Conservation (phyloP, 75 land plant genomes). For the Cupressus sempervirens region DNA sequence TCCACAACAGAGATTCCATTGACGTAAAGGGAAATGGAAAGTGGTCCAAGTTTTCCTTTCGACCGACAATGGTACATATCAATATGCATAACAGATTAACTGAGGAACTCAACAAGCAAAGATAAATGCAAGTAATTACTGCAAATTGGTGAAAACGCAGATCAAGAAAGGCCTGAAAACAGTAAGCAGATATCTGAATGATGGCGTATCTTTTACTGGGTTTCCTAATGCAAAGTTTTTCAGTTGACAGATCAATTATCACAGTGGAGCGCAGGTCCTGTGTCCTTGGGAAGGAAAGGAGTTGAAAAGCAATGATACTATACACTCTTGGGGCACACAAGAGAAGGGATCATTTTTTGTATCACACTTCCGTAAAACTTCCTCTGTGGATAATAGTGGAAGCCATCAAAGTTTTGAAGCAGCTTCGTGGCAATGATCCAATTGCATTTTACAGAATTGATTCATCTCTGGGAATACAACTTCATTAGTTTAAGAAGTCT, state of each 20-base stretch:
- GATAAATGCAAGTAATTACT: conserved; percentile 10
- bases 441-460: conserved; percentile 10
- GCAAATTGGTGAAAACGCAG: background rate
- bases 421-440: conserved; percentile 9
- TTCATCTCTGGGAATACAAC: background rate
- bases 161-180: background rate
- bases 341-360: conserved; percentile 11
- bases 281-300: background rate
- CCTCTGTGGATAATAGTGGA: conserved; percentile 5
- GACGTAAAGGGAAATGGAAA: conserved; percentile 1
- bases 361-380: conserved; percentile 15
- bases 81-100: background rate
- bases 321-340: background rate
- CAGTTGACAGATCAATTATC: conserved; percentile 19
- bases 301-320: background rate
- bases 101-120: conserved; percentile 18
- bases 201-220: conserved; percentile 18
- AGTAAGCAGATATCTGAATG: conserved; percentile 20
- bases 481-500: conserved; percentile 10
- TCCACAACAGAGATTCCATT: conserved; percentile 10
- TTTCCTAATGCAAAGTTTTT: conserved; percentile 28
- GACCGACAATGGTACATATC: background rate
- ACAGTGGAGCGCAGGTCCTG: background rate
- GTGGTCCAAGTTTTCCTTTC: background rate
- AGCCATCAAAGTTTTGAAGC: conserved; percentile 17